phyloP scores from a whole-genome alignment of 192 early-diverging fungal species.

The Gonapodya sp. region DNA sequence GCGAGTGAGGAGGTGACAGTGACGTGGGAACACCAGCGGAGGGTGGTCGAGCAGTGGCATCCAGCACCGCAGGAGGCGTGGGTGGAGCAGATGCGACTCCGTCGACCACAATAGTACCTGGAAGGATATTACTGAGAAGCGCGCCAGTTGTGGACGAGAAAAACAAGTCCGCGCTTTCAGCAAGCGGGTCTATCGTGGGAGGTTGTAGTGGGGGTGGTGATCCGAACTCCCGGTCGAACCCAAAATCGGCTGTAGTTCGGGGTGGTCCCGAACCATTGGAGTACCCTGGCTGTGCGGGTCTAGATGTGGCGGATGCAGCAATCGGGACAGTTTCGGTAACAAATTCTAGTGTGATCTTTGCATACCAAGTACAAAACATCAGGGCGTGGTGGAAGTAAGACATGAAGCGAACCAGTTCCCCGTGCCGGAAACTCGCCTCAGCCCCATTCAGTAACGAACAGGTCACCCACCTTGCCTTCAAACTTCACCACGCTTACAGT shows the following conservation, averaged over 20 bases:
- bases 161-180: background rate
- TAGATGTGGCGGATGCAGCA: background rate
- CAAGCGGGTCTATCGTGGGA: background rate
- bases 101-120: background rate
- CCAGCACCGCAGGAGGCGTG: background rate
- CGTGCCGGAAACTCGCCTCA: background rate
- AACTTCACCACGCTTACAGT: constrained; percentile 78
- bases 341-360: constrained; percentile 40
- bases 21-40: background rate
- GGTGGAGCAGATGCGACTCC: background rate
- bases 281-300: background rate
- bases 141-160: background rate
- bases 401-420: background rate
- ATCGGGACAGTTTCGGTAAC: constrained; percentile 19
- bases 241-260: background rate
- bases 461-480: constrained; percentile 65
- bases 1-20: background rate
- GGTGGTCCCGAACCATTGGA: background rate
- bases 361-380: background rate
- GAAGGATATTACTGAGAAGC: background rate
- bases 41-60: background rate
- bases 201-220: no score
- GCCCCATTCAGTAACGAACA: background rate
- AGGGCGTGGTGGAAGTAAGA: background rate
- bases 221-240: no score